These are phyloP conservation scores for Aschersonia sp. DNA, from an alignment of 2,329 filamentous ascomycete species.

Conservation along the genomic window DNA sequence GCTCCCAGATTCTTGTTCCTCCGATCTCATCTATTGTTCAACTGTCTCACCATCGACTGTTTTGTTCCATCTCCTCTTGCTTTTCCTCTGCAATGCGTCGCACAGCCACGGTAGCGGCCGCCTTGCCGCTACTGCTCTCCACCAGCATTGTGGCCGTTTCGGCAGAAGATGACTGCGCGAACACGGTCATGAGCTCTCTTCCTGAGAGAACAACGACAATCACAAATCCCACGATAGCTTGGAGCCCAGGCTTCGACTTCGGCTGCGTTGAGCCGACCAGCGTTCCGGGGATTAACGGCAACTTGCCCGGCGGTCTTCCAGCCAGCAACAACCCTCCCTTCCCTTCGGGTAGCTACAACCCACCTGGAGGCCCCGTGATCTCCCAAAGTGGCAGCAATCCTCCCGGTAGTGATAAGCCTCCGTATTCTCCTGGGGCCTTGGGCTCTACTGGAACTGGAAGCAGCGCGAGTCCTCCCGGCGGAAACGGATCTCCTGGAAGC, in stretches of 20 bases:
- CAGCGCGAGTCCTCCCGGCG: too few relatives aligned
- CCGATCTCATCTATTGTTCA: background rate
- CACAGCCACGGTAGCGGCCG: background rate
- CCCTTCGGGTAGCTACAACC: too few relatives aligned
- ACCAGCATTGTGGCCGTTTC: background rate
- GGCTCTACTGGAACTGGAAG: too few relatives aligned
- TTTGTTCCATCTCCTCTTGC: background rate
- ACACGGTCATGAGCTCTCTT: constrained; percentile 1
- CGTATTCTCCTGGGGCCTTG: too few relatives aligned
- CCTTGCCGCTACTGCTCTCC: constrained; percentile 1
- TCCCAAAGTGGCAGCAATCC: too few relatives aligned
- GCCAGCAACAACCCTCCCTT: too few relatives aligned
- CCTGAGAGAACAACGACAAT: constrained; percentile 1
- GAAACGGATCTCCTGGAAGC: too few relatives aligned
- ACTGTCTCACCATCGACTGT: background rate
- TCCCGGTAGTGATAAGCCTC: too few relatives aligned
- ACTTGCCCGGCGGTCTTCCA: background rate
- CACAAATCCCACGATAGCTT: background rate
- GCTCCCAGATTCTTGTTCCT: background rate
- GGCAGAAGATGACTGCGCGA: background rate
- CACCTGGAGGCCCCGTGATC: too few relatives aligned
- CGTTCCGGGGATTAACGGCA: background rate
- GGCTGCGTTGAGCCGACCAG: background rate
- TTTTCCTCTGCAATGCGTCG: background rate
- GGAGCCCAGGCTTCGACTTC: background rate